These are phyloP conservation scores for Boletus tylopilopsis DNA, from an alignment of 768 basidiomycete genomes.

Conservation along the genomic window DNA sequence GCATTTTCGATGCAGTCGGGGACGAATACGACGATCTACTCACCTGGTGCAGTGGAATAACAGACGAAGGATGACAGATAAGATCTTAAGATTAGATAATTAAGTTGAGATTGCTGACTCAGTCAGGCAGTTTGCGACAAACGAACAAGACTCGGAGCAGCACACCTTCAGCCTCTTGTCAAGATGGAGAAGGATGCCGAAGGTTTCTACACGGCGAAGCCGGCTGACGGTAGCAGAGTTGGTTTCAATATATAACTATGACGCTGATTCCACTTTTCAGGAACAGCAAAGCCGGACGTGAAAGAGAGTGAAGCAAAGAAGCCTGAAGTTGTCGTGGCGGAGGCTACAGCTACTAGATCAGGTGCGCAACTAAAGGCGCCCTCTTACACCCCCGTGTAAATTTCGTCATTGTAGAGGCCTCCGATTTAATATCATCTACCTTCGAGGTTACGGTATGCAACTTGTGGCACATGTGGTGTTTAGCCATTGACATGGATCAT, in stretches of 20 bases:
- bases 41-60: not conserved
- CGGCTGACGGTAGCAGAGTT: constrained; percentile 36
- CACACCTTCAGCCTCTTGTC: constrained; percentile 4
- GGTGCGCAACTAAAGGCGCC: constrained; percentile 14
- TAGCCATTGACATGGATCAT: constrained; percentile 8
- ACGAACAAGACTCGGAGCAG: not conserved
- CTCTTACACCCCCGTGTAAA: not conserved
- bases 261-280: constrained; percentile 13
- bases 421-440: constrained; percentile 71
- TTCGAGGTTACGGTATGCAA: constrained; percentile 75
- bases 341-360: constrained; percentile 17
- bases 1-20: not conserved
- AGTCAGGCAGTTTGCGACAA: constrained; percentile 2
- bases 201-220: constrained; percentile 65
- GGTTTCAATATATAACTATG: not conserved
- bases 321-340: constrained; percentile 17
- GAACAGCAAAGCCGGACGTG: constrained; percentile 21
- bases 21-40: not conserved
- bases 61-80: not conserved
- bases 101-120: constrained; percentile 23
- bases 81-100: constrained; percentile 26
- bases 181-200: constrained; percentile 73
- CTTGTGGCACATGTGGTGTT: not conserved
- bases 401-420: constrained; percentile 25
- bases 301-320: constrained; percentile 26